Conservation (phyloP, 2,329 filamentous ascomycete genomes). For the Domatiomyces globalis region DNA sequence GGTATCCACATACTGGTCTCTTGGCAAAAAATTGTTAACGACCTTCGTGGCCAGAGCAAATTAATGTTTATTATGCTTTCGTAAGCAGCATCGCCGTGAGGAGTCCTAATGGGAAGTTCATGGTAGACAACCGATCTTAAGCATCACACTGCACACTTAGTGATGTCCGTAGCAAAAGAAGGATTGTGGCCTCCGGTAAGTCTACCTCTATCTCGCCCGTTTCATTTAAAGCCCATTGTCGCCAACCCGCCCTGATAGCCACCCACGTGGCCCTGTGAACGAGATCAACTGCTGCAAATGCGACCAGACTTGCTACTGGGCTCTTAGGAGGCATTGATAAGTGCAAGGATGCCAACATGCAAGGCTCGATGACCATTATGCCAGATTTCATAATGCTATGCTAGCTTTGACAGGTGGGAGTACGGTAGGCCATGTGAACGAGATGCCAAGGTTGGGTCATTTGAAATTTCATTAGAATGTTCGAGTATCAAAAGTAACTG, state of each 20-base stretch:
- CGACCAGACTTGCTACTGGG: constrained; percentile 68
- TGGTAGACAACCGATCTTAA: constrained; percentile 59
- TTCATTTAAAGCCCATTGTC: too few species aligned
- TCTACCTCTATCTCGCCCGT: too few species aligned
- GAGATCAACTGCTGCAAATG: constrained; percentile 73
- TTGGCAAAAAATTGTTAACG: constrained; percentile 81
- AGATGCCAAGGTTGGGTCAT: too few species aligned
- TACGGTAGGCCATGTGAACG: constrained; percentile 63
- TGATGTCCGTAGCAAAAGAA: constrained; percentile 39
- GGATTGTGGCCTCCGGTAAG: too few species aligned
- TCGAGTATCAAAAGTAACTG: too few species aligned
- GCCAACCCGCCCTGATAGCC: constrained; percentile 67
- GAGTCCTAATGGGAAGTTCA: constrained; percentile 64
- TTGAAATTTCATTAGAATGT: too few species aligned
- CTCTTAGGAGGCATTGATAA: constrained; percentile 66
- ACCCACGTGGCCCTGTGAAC: constrained; percentile 80
- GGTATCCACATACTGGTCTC: constrained; percentile 67
- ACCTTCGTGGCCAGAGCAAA: constrained; percentile 55
- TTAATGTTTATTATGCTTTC: constrained; percentile 55
- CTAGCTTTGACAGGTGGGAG: constrained; percentile 59
- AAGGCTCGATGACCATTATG: constrained; percentile 54
- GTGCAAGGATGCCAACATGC: constrained; percentile 56
- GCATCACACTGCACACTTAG: constrained; percentile 72
- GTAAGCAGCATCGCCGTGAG: constrained; percentile 73
- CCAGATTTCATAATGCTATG: constrained; percentile 49